These are phyloP conservation scores for Diaporthe caulivora DNA, from an alignment of 2,329 filamentous ascomycete genomes.

Conservation along the genomic window DNA sequence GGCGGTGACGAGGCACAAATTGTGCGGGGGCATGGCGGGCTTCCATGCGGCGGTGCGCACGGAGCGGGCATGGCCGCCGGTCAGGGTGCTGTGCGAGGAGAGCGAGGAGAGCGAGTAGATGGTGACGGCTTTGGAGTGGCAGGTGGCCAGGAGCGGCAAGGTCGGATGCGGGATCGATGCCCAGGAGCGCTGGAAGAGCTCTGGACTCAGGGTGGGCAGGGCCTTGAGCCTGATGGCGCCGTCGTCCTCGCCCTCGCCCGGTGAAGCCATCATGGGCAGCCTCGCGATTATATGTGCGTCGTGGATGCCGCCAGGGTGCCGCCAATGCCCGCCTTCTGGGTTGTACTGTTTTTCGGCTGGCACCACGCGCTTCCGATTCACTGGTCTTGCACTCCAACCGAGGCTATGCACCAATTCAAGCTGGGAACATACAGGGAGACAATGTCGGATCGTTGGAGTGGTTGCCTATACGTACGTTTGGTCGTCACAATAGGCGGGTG, in stretches of 20 bases:
- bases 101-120: slow-evolving; percentile 90
- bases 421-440: background rate
- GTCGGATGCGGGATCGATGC: slow-evolving; percentile 86
- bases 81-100: slow-evolving; percentile 81
- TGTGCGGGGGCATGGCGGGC: slow-evolving; percentile 70
- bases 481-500: background rate
- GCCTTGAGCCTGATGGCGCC: slow-evolving; percentile 44
- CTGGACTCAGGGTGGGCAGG: slow-evolving; percentile 64
- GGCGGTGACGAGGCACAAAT: slow-evolving; percentile 87
- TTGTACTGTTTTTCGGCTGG: background rate
- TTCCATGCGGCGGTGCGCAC: slow-evolving; percentile 93
- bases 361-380: background rate
- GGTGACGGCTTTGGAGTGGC: slow-evolving; percentile 87
- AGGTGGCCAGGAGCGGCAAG: slow-evolving; percentile 88
- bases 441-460: background rate
- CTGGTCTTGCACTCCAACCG: background rate
- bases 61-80: slow-evolving; percentile 90
- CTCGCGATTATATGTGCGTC: background rate
- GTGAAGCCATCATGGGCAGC: slow-evolving; percentile 46
- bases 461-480: background rate
- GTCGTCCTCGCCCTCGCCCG: slow-evolving; percentile 42
- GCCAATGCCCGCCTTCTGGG: background rate
- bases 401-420: background rate
- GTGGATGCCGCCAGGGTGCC: background rate
- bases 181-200: slow-evolving; percentile 83